Conservation (phyloP, 805 yeast species). For the Ogataea minuta region DNA sequence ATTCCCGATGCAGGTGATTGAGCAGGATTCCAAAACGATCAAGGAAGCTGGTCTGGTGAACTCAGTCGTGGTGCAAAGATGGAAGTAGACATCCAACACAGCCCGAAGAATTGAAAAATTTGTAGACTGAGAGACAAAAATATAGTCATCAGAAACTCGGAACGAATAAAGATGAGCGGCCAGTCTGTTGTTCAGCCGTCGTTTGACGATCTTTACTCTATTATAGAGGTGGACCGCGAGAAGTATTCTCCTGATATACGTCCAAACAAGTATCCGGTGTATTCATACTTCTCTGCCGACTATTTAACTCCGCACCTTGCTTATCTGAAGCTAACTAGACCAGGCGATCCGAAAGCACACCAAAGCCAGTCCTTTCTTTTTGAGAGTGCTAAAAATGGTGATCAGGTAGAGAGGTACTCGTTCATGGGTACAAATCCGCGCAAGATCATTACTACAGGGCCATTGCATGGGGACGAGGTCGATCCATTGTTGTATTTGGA, state of each 20-base stretch:
- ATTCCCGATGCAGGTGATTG: conserved; percentile 77
- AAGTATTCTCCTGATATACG: conserved; percentile 21
- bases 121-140: conserved; percentile 2
- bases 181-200: conserved; percentile 47
- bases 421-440: conserved; percentile 87
- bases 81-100: conserved; percentile 41
- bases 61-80: conserved; percentile 88
- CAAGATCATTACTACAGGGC: conserved; percentile 81
- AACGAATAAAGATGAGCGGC: conserved; percentile 1
- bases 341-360: conserved; percentile 48
- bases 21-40: conserved; percentile 56
- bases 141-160: conserved; percentile 3
- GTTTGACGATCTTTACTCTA: conserved; percentile 42
- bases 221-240: conserved; percentile 38
- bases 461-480: conserved; percentile 54
- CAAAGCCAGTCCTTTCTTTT: conserved; percentile 73
- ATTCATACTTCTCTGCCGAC: conserved; percentile 68
- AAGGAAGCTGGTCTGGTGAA: conserved; percentile 74
- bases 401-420: conserved; percentile 84
- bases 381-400: conserved; percentile 89
- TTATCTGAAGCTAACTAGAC: conserved; percentile 75
- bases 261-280: conserved; percentile 81
- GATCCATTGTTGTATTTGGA: conserved; percentile 83
- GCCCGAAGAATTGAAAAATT: conserved; percentile 5
- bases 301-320: conserved; percentile 88